Base-by-base conservation (phyloP, 2,329 filamentous ascomycete species). In the Ceratocystis destructans region DNA sequence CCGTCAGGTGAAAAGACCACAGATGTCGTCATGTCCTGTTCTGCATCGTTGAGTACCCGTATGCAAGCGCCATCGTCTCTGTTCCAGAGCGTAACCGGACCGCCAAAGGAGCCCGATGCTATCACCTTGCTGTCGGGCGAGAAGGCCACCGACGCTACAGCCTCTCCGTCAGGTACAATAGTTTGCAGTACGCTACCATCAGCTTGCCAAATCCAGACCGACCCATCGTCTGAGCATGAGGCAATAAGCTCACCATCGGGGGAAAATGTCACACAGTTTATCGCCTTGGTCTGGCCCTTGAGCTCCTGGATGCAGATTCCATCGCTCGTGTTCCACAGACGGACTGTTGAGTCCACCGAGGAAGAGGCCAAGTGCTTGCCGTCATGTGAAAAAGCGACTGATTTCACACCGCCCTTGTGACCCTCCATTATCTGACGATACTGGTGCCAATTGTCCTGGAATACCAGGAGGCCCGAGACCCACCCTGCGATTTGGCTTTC, bases 91-190 rank as follows among this genome's bases (percentile, higher is more conserved):
- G 45, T 28, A 70, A 57, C 53, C n/a, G 53, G 25, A 17, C 4
- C 15, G 15, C 59, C 62, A 66, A 15, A 4, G 6, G 65, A 66
- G 45, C 25, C 65, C n/a, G 61, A 66, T 37, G 57, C 57, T 5
- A 68, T 15, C 22, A 25, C 25, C 22, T 15, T 50, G 7, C 45
- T 46, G 25, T 68, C 64, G 7, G 48, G n/a, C 15, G 64, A 61
- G 50, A 68, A 68, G 10, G 41, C 67, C 6, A 68, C 67, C 17
- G 67, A 68, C 0, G 3, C 12, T 41, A 68, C 61, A 10, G 31
- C 28, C 41, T 66, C 31, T 57, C 53, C 22, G 1, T 57, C 22
- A 33, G 31, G 53, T 7, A 17, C 25, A 41, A 41, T 22, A 31
- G 53, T 28, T 2, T 31, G 53, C 22, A 57, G 48, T n/a, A 25